Percentiles rank a stretch among this genome's conserved stretches.
Conservation (phyloP, 2,329 filamentous ascomycete genomes). For the Apiospora pterosperma region DNA sequence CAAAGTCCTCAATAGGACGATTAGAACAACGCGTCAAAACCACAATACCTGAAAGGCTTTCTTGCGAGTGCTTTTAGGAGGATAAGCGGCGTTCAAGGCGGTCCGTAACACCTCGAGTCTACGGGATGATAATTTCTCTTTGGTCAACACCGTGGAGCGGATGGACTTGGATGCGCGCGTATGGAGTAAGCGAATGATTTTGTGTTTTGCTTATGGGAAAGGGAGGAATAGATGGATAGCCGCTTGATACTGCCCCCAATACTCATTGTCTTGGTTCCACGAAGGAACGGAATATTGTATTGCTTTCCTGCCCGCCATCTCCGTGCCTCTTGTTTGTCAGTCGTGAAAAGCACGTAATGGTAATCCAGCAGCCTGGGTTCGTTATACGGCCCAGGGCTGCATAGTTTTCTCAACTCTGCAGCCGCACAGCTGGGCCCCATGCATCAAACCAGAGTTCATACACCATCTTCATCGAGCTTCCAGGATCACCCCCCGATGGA, state of each 20-base stretch:
- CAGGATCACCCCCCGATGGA: background rate
- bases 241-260: background rate
- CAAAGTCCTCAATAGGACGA: conserved; percentile 26
- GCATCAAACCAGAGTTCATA: background rate
- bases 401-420: background rate
- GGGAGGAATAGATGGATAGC: background rate
- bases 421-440: background rate
- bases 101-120: background rate
- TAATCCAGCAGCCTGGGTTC: background rate
- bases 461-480: background rate
- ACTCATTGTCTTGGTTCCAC: background rate
- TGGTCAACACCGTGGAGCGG: background rate
- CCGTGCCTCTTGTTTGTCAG: background rate
- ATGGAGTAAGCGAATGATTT: background rate
- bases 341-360: background rate
- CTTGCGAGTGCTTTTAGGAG: conserved; percentile 20
- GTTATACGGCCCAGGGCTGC: background rate
- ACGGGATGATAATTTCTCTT: background rate
- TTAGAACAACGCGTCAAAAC: conserved; percentile 20
- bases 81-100: conserved; percentile 18
- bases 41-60: conserved; percentile 17
- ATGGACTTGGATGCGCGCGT: background rate
- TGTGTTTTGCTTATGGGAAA: background rate
- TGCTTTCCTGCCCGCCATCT: background rate
- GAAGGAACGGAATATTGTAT: background rate